phyloP scores from a whole-genome alignment of 192 early-diverging fungal species.

The Phlyctochytrium arcticum region DNA sequence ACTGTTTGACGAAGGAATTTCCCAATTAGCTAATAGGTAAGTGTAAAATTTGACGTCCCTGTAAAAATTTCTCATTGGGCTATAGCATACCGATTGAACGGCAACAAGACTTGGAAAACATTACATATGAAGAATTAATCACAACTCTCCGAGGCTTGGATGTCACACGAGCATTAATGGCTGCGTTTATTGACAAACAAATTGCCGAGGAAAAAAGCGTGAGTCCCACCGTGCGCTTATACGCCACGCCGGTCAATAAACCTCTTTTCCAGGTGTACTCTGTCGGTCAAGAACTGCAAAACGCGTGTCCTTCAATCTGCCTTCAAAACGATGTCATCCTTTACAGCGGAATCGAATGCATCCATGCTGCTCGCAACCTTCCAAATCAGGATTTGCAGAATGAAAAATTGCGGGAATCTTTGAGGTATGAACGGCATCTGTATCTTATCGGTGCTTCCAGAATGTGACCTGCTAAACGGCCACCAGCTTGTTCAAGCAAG shows the following conservation, averaged over 20 bases:
- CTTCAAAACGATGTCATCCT: conserved; percentile 58
- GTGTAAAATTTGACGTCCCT: not conserved
- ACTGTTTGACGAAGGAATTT: conserved; percentile 64
- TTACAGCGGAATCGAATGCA: conserved; percentile 47
- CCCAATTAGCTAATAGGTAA: conserved; percentile 7
- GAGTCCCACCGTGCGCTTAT: not conserved
- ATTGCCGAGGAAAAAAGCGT: conserved; percentile 27
- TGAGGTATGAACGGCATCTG: conserved; percentile 11
- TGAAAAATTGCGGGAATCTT: conserved; percentile 46
- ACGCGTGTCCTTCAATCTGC: conserved; percentile 64
- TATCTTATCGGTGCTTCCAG: not conserved
- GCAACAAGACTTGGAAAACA: conserved; percentile 38
- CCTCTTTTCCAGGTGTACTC: conserved; percentile 38
- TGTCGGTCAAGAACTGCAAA: conserved; percentile 59
- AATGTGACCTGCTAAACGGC: too few relatives aligned
- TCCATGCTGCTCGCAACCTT: conserved; percentile 17
- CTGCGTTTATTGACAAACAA: conserved; percentile 62
- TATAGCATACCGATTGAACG: conserved; percentile 41
- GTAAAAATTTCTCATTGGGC: not conserved
- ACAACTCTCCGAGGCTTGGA: conserved; percentile 48
- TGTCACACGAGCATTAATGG: conserved; percentile 57
- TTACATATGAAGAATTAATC: conserved; percentile 59
- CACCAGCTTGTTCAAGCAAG: conserved; percentile 9
- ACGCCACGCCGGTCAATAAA: not conserved
- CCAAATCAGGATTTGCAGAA: conserved; percentile 11